Evolutionary conservation across 169 alveolate species (phyloP).

Genomic region (Plasmodium ovale): DNA sequence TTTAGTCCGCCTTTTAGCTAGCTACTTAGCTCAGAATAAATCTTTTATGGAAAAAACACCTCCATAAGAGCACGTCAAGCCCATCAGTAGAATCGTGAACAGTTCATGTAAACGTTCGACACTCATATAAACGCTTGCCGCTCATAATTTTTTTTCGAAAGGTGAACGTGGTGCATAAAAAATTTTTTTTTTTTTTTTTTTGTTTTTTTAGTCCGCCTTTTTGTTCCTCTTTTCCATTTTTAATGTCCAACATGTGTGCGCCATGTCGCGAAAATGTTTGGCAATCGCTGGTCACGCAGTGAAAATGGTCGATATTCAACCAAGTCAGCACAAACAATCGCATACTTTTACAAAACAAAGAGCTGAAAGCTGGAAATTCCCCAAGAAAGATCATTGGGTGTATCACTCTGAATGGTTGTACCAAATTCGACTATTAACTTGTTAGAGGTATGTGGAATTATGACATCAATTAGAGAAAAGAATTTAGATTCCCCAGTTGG

Average conservation of each 20-base stretch:
- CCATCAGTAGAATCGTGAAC: background rate
- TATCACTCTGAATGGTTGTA: constrained; percentile 35
- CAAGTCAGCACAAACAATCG: background rate
- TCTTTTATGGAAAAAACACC: too few relatives aligned
- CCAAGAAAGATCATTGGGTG: constrained; percentile 69
- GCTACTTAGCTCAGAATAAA: too few relatives aligned
- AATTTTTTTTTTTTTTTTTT: too few relatives aligned
- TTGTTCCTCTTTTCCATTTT: background rate
- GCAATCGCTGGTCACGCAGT: too few relatives aligned
- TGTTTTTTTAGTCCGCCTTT: too few relatives aligned
- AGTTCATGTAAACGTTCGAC: too few relatives aligned
- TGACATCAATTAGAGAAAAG: constrained; percentile 40
- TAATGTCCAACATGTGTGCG: background rate
- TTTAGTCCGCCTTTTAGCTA: too few relatives aligned
- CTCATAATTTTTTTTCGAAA: background rate
- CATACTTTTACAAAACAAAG: constrained; percentile 10
- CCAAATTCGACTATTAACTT: constrained; percentile 48
- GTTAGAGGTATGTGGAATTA: constrained; percentile 60
- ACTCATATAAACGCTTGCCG: too few relatives aligned
- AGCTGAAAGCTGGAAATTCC: constrained; percentile 70
- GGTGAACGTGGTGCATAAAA: background rate
- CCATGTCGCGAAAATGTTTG: too few relatives aligned
- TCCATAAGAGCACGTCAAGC: too few relatives aligned
- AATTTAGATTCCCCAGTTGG: constrained; percentile 37
- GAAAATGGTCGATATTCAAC: background rate